Evolutionary conservation across 257 asterid genomes (phyloP), one percentile per base, ranked within the genome.

Genomic region (Thymus quinquecostatus): DNA sequence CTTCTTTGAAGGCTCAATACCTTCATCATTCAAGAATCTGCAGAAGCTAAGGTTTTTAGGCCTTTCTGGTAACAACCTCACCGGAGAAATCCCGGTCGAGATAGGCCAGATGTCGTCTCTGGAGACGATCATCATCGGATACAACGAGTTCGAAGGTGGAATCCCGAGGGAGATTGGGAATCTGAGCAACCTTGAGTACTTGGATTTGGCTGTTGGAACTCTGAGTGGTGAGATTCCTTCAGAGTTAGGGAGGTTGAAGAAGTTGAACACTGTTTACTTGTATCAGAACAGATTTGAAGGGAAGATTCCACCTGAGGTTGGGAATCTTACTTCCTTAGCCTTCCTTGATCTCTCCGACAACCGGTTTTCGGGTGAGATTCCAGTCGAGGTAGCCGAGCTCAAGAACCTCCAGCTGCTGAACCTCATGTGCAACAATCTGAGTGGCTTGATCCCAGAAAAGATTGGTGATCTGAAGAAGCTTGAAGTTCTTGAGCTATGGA

Each of bases 1-100:
- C 74, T 89, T 81, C 79, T 87, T 91, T 44, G 85, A 82, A 79
- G 95, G 96, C 9, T 73, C 92, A n/a, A 85, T 91, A 0, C 97
- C 97, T 9, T 6, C 70, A 32, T 79, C 87, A 4, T 91, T 79
- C 83, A 81, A 73, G 81, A 78, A 84, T 63, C 53, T 89, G 75
- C 75, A 78, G 61, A 86, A 78, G 66, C 53, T 89, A 75, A 84
- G 62, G 83, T 87, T 87, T 80, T 81, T 91, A 6, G 96, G 95
- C 63, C 81, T 91, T 5, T 87, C 96, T 2, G 97, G 96, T 2
- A 91, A 91, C 47, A 87, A 89, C 49, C 85, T 91, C 3, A 84
- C 95, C 0, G 97, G 95, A 8, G 81, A 68, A 40, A 83, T 91
- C 53, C 95, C 96, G 44, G 66, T 40, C 0, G 93, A 83, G 78